Conservation (phyloP, 2,329 filamentous ascomycete genomes). For the Diplodia seriata region DNA sequence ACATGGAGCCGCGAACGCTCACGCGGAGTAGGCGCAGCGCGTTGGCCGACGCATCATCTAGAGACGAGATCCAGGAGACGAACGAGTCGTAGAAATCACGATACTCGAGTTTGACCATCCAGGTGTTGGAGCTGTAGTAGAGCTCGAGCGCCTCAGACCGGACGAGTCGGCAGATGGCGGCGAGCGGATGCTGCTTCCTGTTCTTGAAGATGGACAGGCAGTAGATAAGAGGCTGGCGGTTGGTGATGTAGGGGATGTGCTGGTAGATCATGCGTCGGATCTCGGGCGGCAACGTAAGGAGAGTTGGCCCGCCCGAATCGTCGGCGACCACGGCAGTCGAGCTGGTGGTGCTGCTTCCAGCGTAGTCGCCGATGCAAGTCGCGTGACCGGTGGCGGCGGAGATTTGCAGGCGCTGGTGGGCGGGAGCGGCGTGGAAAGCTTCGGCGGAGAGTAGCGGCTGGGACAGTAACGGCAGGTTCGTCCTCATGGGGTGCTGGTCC, state of each 20-base stretch:
- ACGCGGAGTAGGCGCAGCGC: conserved; percentile 44
- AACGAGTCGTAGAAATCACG: conserved; percentile 51
- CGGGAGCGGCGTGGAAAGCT: conserved; percentile 15
- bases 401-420: neutral
- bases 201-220: conserved; percentile 48
- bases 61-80: conserved; percentile 47
- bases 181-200: conserved; percentile 48
- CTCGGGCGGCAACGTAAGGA: conserved; percentile 47
- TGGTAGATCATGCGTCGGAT: conserved; percentile 49
- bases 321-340: neutral
- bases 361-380: conserved; percentile 3
- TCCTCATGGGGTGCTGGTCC: conserved; percentile 32
- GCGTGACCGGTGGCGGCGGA: conserved; percentile 15
- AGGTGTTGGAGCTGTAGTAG: conserved; percentile 51
- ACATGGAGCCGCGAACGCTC: conserved; percentile 44
- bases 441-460: conserved; percentile 27
- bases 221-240: conserved; percentile 49
- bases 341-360: conserved; percentile 10
- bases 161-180: conserved; percentile 45
- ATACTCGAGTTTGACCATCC: conserved; percentile 50
- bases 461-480: conserved; percentile 31
- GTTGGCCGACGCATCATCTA: conserved; percentile 42
- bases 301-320: conserved; percentile 36
- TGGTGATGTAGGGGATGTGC: conserved; percentile 44
- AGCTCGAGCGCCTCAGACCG: conserved; percentile 48